Percentiles rank a stretch among this genome's conserved stretches.
Evolutionary conservation across 1,139 yeast genomes (phyloP).

Genomic region (Hyphopichia burtonii): DNA sequence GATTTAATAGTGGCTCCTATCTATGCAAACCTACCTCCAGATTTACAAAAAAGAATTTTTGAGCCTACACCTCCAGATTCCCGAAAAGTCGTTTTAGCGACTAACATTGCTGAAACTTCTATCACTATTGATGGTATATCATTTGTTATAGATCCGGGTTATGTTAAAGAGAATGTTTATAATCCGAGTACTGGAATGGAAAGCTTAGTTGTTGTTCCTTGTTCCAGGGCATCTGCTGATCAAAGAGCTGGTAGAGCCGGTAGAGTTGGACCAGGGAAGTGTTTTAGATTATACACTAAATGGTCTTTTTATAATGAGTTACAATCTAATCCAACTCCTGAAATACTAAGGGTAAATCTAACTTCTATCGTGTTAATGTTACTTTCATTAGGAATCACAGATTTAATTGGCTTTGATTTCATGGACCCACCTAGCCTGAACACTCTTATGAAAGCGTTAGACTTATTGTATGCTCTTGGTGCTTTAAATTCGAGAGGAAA

Average conservation of each 20-base stretch:
- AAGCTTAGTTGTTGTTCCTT: slow-evolving; percentile 76
- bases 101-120: slow-evolving; percentile 96
- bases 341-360: slow-evolving; percentile 78
- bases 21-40: slow-evolving; percentile 90
- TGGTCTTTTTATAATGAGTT: slow-evolving; percentile 81
- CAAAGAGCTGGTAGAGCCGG: slow-evolving; percentile 99
- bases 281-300: slow-evolving; percentile 84
- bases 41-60: slow-evolving; percentile 75
- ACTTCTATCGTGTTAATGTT: slow-evolving; percentile 72
- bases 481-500: slow-evolving; percentile 81
- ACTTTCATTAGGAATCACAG: slow-evolving; percentile 78
- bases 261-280: slow-evolving; percentile 93
- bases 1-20: slow-evolving; percentile 79
- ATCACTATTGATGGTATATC: slow-evolving; percentile 90
- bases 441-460: slow-evolving; percentile 73
- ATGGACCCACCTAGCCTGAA: slow-evolving; percentile 82
- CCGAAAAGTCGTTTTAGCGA: slow-evolving; percentile 88
- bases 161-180: slow-evolving; percentile 82
- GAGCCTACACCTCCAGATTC: slow-evolving; percentile 81
- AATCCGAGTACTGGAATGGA: slow-evolving; percentile 90
- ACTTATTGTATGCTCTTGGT: slow-evolving; percentile 78
- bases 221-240: slow-evolving; percentile 92
- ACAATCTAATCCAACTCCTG: slow-evolving; percentile 81
- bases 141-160: slow-evolving; percentile 90
- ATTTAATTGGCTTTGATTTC: slow-evolving; percentile 79